These are phyloP conservation scores for Marsdenia floribunda DNA, from an alignment of 257 asterid genomes.

Conservation along the genomic window DNA sequence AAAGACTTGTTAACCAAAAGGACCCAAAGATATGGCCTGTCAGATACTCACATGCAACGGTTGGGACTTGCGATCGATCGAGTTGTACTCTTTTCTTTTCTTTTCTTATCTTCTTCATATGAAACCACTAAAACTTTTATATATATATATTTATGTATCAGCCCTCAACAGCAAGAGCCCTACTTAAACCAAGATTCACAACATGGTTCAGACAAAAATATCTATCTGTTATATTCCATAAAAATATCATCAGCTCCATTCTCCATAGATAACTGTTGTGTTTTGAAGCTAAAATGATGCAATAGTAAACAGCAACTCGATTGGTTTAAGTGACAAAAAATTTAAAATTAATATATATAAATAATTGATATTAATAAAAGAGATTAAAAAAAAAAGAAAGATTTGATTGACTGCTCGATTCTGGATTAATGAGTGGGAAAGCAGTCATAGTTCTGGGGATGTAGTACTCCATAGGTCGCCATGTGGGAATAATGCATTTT, in stretches of 20 bases:
- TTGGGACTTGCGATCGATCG: background rate
- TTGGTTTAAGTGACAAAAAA: too few relatives aligned
- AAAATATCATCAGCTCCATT: too few relatives aligned
- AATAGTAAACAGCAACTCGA: too few relatives aligned
- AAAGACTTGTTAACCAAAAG: background rate
- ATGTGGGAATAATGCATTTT: background rate
- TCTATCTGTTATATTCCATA: too few relatives aligned
- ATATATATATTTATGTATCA: background rate
- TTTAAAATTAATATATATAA: too few relatives aligned
- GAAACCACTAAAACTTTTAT: background rate
- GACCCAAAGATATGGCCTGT: background rate
- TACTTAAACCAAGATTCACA: background rate
- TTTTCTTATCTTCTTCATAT: too few relatives aligned
- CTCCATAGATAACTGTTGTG: too few relatives aligned
- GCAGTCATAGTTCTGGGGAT: background rate
- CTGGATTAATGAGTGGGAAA: background rate
- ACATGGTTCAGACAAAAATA: background rate
- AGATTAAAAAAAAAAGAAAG: too few relatives aligned
- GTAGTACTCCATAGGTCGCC: background rate
- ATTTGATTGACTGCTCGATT: background rate
- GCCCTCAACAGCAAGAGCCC: background rate
- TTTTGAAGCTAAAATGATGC: too few relatives aligned
- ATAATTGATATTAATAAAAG: too few relatives aligned
- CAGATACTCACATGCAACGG: constrained; percentile 1
- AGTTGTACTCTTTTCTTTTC: too few relatives aligned